phyloP scores from a whole-genome alignment of 2,329 filamentous ascomycete genomes.

The Trichoderma sp. region DNA sequence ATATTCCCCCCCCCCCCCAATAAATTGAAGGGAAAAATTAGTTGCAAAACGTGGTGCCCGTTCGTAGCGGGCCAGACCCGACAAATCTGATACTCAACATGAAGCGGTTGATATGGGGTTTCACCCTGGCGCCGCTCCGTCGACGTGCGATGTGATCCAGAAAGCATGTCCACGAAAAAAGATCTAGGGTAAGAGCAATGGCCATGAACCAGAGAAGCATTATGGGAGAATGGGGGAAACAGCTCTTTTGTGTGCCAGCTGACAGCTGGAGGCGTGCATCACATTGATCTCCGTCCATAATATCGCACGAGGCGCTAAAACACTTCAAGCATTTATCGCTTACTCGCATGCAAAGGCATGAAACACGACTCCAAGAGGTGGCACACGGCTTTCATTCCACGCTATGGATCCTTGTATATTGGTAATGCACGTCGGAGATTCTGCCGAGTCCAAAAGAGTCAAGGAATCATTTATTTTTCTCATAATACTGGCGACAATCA shows the following conservation, averaged over 20 bases:
- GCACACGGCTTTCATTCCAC: not conserved
- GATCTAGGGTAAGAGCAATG: not conserved
- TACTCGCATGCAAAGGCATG: not conserved
- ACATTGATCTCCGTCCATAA: not conserved
- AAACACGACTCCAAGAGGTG: not conserved
- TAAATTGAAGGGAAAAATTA: not conserved
- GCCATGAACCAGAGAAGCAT: not conserved
- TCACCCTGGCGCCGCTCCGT: not conserved
- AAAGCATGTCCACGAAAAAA: not conserved
- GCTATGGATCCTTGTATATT: not conserved
- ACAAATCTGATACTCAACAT: not conserved
- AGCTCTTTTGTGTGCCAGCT: not conserved
- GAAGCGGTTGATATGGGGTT: not conserved
- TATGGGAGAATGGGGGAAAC: not conserved
- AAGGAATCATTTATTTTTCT: not conserved
- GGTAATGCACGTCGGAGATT: not conserved
- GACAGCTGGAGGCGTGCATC: not conserved
- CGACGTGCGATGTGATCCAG: not conserved
- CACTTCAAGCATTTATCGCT: conserved; percentile 1
- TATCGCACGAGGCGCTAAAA: conserved; percentile 2
- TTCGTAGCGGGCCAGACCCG: not conserved
- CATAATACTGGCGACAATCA: not conserved
- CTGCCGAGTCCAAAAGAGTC: not conserved
- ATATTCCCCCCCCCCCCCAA: not conserved
- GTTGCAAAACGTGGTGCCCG: not conserved